These are phyloP conservation scores for Obelidium mucronatum DNA, from an alignment of 192 early-diverging fungal species.

Conservation along the genomic window DNA sequence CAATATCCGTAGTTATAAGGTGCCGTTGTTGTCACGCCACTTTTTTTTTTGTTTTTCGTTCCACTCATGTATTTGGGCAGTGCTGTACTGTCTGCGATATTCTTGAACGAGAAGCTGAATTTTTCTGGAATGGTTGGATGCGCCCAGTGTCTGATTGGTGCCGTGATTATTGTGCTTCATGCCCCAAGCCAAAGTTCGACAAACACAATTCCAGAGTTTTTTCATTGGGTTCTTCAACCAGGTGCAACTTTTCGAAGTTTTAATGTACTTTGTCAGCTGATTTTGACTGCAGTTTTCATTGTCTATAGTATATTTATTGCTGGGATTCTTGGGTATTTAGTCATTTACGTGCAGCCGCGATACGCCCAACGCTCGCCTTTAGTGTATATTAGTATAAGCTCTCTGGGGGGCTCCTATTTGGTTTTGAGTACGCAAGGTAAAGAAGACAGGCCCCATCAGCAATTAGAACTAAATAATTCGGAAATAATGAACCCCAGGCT, in stretches of 20 bases:
- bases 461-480: neutral
- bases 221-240: slow-evolving; percentile 60
- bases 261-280: slow-evolving; percentile 5
- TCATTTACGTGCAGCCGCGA: slow-evolving; percentile 61
- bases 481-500: too few species aligned
- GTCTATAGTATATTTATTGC: slow-evolving; percentile 58
- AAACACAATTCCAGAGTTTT: slow-evolving; percentile 56
- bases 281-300: too few species aligned
- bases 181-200: slow-evolving; percentile 52
- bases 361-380: slow-evolving; percentile 65
- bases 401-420: slow-evolving; percentile 64
- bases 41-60: neutral
- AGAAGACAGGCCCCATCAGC: too few species aligned
- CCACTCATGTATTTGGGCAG: too few species aligned
- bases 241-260: slow-evolving; percentile 41
- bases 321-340: slow-evolving; percentile 44
- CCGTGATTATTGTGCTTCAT: slow-evolving; percentile 63
- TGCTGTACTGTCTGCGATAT: slow-evolving; percentile 64
- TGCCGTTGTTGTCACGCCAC: slow-evolving; percentile 20
- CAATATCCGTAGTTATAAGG: slow-evolving; percentile 89
- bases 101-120: slow-evolving; percentile 67
- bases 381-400: slow-evolving; percentile 53
- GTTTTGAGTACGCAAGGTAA: slow-evolving; percentile 60
- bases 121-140: slow-evolving; percentile 68
- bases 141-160: slow-evolving; percentile 65